Evolutionary conservation across 148 eudicot species (phyloP).

Genomic region (Dysphania ambrosioides): DNA sequence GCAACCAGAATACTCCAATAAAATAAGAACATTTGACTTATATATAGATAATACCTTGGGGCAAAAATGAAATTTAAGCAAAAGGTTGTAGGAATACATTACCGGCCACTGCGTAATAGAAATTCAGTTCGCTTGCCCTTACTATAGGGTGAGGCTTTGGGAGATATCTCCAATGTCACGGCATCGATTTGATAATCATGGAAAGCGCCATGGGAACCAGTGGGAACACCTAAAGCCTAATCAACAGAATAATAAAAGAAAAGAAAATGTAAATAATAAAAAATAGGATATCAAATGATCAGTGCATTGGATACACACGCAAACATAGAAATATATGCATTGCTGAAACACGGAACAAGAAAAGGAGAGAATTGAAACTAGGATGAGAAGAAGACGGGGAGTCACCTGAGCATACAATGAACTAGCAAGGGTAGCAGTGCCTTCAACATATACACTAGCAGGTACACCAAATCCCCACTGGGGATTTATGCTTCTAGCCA

Average conservation of each 20-base stretch:
- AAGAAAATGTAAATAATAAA: not conserved
- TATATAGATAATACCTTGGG: not conserved
- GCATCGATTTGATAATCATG: slow-evolving; percentile 99
- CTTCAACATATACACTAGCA: slow-evolving; percentile 76
- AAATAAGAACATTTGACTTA: not conserved
- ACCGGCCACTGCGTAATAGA: slow-evolving; percentile 77
- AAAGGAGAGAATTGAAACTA: not conserved
- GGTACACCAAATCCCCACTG: slow-evolving; percentile 82
- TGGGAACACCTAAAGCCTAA: slow-evolving; percentile 93
- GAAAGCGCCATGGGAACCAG: slow-evolving; percentile 94
- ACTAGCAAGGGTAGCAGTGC: slow-evolving; percentile 89
- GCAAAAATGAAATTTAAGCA: not conserved
- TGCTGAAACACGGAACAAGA: not conserved
- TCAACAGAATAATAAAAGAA: not conserved
- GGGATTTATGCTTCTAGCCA: slow-evolving; percentile 68
- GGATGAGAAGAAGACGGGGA: not conserved
- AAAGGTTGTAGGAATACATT: slow-evolving; percentile 25
- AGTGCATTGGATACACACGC: not conserved
- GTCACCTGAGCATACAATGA: slow-evolving; percentile 85
- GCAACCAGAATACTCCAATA: not conserved
- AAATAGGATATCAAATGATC: not conserved
- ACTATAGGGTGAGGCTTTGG: slow-evolving; percentile 41
- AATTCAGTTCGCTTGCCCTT: slow-evolving; percentile 50
- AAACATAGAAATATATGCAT: not conserved
- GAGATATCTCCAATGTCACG: slow-evolving; percentile 71